A percentile compares a stretch with the other conserved stretches of the same genome.
Evolutionary conservation across 352 stramenopile species (phyloP).

Genomic region (Pythium brassicae): DNA sequence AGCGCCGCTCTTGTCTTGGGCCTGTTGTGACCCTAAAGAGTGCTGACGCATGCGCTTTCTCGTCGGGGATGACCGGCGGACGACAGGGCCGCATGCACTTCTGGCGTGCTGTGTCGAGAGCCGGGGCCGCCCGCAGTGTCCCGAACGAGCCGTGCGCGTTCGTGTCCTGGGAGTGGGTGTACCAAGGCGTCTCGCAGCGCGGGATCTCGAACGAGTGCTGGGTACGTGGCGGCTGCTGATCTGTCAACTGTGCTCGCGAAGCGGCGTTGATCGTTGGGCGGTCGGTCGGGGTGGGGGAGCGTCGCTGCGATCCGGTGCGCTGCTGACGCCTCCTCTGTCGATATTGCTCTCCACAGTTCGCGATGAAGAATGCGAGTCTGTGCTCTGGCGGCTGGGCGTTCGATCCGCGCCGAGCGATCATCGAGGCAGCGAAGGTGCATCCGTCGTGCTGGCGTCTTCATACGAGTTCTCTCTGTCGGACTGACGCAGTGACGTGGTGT

Average conservation of each 20-base stretch:
- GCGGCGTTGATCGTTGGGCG: too few relatives aligned
- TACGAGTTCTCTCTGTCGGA: not conserved
- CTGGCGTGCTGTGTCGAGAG: conserved; percentile 69
- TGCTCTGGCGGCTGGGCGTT: conserved; percentile 62
- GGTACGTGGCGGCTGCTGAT: conserved; percentile 22
- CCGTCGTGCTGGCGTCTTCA: not conserved
- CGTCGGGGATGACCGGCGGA: not conserved
- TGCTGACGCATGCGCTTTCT: not conserved
- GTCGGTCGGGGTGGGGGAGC: too few relatives aligned
- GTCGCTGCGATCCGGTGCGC: too few relatives aligned
- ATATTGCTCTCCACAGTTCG: conserved; percentile 35
- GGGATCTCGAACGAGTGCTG: conserved; percentile 81
- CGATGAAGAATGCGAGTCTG: conserved; percentile 77
- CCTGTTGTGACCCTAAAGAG: not conserved
- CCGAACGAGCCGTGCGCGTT: conserved; percentile 57
- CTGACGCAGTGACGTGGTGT: not conserved
- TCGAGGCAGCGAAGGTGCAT: conserved; percentile 65
- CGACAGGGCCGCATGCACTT: conserved; percentile 70
- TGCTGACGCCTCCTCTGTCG: not conserved
- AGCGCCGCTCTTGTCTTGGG: too few relatives aligned
- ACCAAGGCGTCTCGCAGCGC: conserved; percentile 74
- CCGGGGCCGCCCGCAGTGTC: conserved; percentile 19
- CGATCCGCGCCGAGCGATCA: conserved; percentile 63
- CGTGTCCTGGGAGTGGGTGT: conserved; percentile 83
- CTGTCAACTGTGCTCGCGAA: too few relatives aligned